phyloP scores from a whole-genome alignment of 2,329 filamentous ascomycete species.

The Colletotrichum tofieldiae region DNA sequence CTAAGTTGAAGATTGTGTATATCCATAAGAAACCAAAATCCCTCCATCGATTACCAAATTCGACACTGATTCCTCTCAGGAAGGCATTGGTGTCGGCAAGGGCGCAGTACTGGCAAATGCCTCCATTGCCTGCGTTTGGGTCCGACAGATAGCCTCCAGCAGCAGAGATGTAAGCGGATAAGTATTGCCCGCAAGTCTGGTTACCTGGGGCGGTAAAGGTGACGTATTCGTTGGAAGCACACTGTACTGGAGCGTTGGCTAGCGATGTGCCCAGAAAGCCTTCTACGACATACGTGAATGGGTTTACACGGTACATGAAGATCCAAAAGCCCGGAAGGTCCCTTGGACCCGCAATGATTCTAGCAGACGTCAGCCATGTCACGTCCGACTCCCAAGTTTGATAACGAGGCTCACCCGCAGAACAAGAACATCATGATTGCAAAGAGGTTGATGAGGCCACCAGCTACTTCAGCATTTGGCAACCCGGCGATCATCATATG shows the following conservation, averaged over 20 bases:
- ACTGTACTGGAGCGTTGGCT: conserved; percentile 35
- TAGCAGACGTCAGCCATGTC: conserved; percentile 14
- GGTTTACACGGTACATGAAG: conserved; percentile 46
- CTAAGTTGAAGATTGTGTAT: conserved; percentile 66
- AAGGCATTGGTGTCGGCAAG: conserved; percentile 56
- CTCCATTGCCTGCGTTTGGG: conserved; percentile 51
- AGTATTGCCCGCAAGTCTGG: conserved; percentile 41
- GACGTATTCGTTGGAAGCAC: conserved; percentile 41
- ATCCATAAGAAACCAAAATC: conserved; percentile 70
- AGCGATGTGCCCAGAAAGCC: conserved; percentile 50
- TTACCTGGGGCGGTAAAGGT: conserved; percentile 25
- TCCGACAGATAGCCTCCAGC: conserved; percentile 40
- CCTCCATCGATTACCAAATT: conserved; percentile 67
- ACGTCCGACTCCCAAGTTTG: no score
- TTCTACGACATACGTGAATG: conserved; percentile 51
- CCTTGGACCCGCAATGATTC: conserved; percentile 37
- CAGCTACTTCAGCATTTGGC: conserved; percentile 74
- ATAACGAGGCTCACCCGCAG: conserved; percentile 53
- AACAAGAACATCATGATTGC: conserved; percentile 77
- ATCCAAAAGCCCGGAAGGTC: conserved; percentile 43
- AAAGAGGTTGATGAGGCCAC: conserved; percentile 75
- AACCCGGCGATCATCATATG: conserved; percentile 76
- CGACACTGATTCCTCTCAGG: conserved; percentile 57
- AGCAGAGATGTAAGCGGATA: conserved; percentile 30
- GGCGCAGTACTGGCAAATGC: conserved; percentile 61